Evolutionary conservation across 345 rosid species (phyloP), one percentile per base, ranked within the genome.

Genomic region (Mercurialis annua): DNA sequence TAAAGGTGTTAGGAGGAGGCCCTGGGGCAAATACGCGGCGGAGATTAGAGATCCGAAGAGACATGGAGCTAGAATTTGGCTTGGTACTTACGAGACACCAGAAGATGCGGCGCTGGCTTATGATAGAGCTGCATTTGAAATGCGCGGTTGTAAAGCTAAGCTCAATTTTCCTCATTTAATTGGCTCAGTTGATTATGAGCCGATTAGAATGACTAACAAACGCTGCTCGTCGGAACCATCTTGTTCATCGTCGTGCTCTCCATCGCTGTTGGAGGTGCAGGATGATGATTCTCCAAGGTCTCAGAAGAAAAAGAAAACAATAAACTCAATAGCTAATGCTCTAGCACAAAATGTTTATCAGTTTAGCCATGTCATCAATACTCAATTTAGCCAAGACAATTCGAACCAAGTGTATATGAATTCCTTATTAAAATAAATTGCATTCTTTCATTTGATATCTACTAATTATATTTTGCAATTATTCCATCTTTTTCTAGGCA

Each of bases 21-120:
- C 90, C 6, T 85, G 90, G 95, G 92, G 96, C 52, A 86, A 79
- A 48, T 86, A 69, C 55, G 90, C 88, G 33, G 92, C 92, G 29
- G 92, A 86, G 82, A 82, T 89, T 0, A 79, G 90, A 34, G 90
- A 82, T 48, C 89, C 87, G n/a, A 84, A 81, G 77, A 85, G 72
- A 74, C 85, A 83, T 27, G 89, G 90, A 8, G 81, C 89, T 0
- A 84, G 90, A 57, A 65, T 73, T 50, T 89, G 96, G 96, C 89
- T 87, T 0, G 90, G 92, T 52, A 87, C 90, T 3, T 84, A 87
- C 64, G 84, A 78, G 76, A 80, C 73, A 20, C 79, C 88, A 0
- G 84, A 85, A 69, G 87, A 86, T 21, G 95, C 96, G 1, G 83
- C 81, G 7, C 8, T 76, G 11, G 76, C 78, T 21, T 80, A 70